These are phyloP conservation scores for Fusarium abutilonis DNA, from an alignment of 2,329 filamentous ascomycete species.

Conservation along the genomic window DNA sequence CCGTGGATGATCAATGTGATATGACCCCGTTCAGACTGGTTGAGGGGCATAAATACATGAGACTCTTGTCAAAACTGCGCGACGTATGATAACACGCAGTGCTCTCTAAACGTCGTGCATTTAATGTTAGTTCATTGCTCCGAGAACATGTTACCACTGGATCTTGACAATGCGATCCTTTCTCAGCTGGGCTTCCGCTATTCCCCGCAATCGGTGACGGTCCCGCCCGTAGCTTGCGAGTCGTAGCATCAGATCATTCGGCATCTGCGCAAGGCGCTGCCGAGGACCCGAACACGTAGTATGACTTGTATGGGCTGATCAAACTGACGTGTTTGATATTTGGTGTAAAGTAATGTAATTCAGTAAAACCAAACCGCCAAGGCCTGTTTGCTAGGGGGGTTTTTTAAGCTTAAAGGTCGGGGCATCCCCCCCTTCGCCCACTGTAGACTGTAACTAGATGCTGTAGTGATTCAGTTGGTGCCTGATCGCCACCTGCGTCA, in stretches of 20 bases:
- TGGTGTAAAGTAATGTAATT: too few relatives aligned
- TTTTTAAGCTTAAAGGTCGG: constrained; percentile 34
- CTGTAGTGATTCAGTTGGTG: neutral
- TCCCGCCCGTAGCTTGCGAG: constrained; percentile 30
- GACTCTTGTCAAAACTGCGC: too few relatives aligned
- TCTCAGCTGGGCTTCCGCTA: neutral
- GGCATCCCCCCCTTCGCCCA: constrained; percentile 11
- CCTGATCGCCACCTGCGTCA: constrained; percentile 25
- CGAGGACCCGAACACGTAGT: constrained; percentile 37
- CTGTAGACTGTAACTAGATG: neutral
- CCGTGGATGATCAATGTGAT: too few relatives aligned
- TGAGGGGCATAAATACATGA: too few relatives aligned
- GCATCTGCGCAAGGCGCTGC: constrained; percentile 20
- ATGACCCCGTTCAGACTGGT: too few relatives aligned
- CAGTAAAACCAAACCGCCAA: too few relatives aligned
- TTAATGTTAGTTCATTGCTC: too few relatives aligned
- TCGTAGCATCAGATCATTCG: constrained; percentile 38
- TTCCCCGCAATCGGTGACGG: constrained; percentile 31
- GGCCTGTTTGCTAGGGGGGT: constrained; percentile 1
- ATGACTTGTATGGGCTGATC: constrained; percentile 1
- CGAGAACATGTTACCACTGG: too few relatives aligned
- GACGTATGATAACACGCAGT: too few relatives aligned
- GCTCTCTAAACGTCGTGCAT: too few relatives aligned
- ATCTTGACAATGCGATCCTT: too few relatives aligned
- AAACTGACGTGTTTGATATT: constrained; percentile 14